Base-by-base conservation (phyloP, 2,329 filamentous ascomycete genomes). In the Tolypocladium sp. region DNA sequence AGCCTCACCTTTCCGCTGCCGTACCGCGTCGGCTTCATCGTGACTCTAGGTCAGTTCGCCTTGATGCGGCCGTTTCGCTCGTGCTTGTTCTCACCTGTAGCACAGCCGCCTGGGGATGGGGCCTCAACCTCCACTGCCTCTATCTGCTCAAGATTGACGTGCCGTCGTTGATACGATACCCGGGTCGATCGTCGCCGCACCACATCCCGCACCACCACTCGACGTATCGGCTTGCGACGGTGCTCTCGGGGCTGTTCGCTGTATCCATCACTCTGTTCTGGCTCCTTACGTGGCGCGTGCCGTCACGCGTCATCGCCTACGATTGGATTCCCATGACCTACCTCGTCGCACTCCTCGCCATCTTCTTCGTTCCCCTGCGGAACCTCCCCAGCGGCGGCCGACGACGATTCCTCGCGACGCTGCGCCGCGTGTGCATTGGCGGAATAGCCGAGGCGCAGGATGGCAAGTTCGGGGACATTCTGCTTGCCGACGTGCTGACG, bases 61-160 rank as follows among this genome's bases (percentile, higher is more conserved):
- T 6, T 10, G 27, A n/a, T 2, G 4, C 1, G 0, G 9, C 2
- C 41, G 20, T 22, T n/a, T 20, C 30, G 5, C 54, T 61, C 41
- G 22, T 37, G 33, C n/a, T 33, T 25, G 57, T 35, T 6, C 53
- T 58, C 33, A 58, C 57, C 30, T 41, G 17, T 33, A 30, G 4
- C 25, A 61, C 65, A 95, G 92, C 91, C 66, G 87, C 96, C 69
- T 97, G 93, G 93, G 92, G 91, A 71, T 99, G 93, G 92, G 92
- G 88, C 64, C 75, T 89, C 66, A 97, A 97, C 77, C 84, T 97
- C 46, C 92, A 97, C 71, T 92, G 91, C 76, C 86, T 97, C 61
- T 82, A 88, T 68, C 76, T 85, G 60, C 79, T 86, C 68, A 89
- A 89, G 71, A 95, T 99, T 77, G 91, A 97, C 74, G 90, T 96